Base-by-base conservation (phyloP, 192 early-diverging fungal genomes). In the Chytriomyces confervae region DNA sequence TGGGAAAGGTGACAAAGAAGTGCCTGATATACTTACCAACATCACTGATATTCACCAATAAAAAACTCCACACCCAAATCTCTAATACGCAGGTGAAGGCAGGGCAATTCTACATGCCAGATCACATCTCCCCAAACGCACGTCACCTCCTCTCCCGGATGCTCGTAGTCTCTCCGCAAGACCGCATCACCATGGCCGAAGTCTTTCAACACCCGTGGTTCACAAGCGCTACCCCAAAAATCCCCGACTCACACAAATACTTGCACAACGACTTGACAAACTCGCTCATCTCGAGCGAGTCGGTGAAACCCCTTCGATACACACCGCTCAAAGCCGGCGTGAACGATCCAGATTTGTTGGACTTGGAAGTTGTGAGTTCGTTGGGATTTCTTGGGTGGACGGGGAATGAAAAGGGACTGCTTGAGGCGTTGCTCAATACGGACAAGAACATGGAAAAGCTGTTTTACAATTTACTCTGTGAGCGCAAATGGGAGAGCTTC, bases 131-230 rank as follows among this genome's bases (percentile, higher is more conserved):
- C 62, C 51, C 85, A 5, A 85, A 88, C 44, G 95, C 95, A 0
- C 87, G 91, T 50, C 93, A 96, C 77, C 77, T 99, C 75, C 81
- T 99, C 43, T 81, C 84, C 66, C 89, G 92, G 69, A 99, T 99
- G 94, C 83, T 99, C 10, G 94, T 95, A 10, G 94, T 96, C 9
- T 93, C 98, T 77, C 96, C 97, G 2, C 62, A 62, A 1, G 77
- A 83, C 18, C 79, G 91, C 9, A 84, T 86, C 23, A 88, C 84
- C 63, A 87, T 92, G 83, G 51, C 74, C 24, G 77, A 87, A 7
- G 82, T 93, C 62, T 83, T 90, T 48, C 11, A 66, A 45, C 91
- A 93, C 73, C 84, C 89, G 8, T 93, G 88, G 86, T 92, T 93
- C 61, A 79, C 76, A 3, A 85, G 84, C 20, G 29, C 51, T 20